Evolutionary conservation across 371 early-diverging fungal genomes (phyloP).

Genomic region (Entomophthora muscae): DNA sequence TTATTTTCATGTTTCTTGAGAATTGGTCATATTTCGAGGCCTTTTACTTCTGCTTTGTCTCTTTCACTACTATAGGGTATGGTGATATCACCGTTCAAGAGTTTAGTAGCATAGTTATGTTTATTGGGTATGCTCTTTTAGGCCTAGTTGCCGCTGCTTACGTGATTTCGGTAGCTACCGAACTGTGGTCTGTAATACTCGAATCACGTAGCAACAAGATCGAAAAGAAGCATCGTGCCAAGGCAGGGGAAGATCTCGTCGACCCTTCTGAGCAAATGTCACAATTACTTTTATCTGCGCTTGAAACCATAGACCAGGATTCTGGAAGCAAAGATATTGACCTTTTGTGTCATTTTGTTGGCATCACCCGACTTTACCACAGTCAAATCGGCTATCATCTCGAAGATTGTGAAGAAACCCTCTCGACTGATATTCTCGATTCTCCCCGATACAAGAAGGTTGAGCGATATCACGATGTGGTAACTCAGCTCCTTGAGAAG

Average conservation of each 20-base stretch:
- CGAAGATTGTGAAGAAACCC: neutral
- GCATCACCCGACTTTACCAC: neutral
- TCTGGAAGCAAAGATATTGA: neutral
- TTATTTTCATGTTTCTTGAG: constrained; percentile 6
- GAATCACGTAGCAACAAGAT: constrained; percentile 1
- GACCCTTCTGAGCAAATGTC: neutral
- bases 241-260: neutral
- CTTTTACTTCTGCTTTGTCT: constrained; percentile 10
- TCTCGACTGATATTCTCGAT: neutral
- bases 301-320: neutral
- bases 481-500: neutral
- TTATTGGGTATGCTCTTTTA: constrained; percentile 1
- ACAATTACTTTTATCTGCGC: neutral
- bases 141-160: constrained; percentile 8
- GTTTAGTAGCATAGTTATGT: constrained; percentile 1
- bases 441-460: neutral
- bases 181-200: neutral
- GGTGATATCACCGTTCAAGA: constrained; percentile 1
- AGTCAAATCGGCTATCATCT: neutral
- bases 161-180: constrained; percentile 6
- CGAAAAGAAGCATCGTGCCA: neutral
- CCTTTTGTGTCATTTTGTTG: neutral
- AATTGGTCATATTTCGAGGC: constrained; percentile 9
- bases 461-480: neutral
- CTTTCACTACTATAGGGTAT: constrained; percentile 10